Base-by-base conservation (phyloP, 306 rosid species). In the Castanopsis chinensis region DNA sequence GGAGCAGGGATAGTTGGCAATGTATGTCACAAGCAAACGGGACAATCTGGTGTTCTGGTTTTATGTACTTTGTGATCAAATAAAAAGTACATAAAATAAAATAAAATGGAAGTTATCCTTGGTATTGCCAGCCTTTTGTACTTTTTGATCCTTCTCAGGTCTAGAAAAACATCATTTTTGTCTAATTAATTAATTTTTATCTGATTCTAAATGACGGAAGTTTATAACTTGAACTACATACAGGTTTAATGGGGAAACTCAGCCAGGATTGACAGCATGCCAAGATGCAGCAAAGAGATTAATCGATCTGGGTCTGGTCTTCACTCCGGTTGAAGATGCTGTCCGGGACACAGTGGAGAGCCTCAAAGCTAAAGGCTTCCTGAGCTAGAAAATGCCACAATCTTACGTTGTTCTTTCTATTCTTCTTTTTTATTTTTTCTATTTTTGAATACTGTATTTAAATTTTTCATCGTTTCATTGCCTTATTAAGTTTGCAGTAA, bases 181-280 rank as follows among this genome's bases (percentile, higher is more conserved):
- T 75, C 51, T 9, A 58, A 6, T 64, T 60, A 45, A 1, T 41
- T 21, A 2, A 12, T 45, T 60, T 43, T 12, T 32, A 61, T 57
- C 20, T 79, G 51, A 59, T 68, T 55, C 23, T 60, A 10, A 45
- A 9, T 1, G 71, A 51, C 6, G 57, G 10, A 73, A 70, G 78
- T 69, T 78, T 79, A 69, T 51, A 76, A 51, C 60, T 81, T 75
- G 72, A 72, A 73, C 2, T 37, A 1, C 54, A 20, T 86, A 79
- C 92, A 94, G 98, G 74, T 94, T 94, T 76, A 80, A 51, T 2
- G 79, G 69, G 8, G 95, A 89, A 85, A 94, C 98, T 69, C 97
- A 94, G 78, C 97, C 92, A 51, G 95, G 95, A 5, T 64, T 94
- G 63, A 76, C 71, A 76, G 86, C 87, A 23, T 86, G 90, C 83